Evolutionary conservation across 1,139 yeast species (phyloP).

Genomic region (Hyphopichia pseudoburtonii): DNA sequence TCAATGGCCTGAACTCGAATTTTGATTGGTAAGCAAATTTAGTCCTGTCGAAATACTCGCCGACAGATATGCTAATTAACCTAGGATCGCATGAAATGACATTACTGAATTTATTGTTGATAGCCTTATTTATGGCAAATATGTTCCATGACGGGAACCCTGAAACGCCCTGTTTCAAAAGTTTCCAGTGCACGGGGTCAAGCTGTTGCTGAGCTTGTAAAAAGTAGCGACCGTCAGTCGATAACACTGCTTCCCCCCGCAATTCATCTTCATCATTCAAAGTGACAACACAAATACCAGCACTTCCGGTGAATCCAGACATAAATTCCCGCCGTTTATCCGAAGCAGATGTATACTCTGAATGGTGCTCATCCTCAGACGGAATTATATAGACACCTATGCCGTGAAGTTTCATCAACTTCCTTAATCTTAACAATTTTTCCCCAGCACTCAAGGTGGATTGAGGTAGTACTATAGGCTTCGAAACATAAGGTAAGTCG

Average conservation of each 20-base stretch:
- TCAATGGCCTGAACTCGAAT: constrained; percentile 32
- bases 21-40: constrained; percentile 18
- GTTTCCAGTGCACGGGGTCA: constrained; percentile 33
- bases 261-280: constrained; percentile 29
- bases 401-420: constrained; percentile 58
- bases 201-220: constrained; percentile 46
- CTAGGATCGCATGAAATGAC: constrained; percentile 44
- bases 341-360: constrained; percentile 52
- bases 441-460: constrained; percentile 14
- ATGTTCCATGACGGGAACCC: constrained; percentile 40
- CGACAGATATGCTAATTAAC: constrained; percentile 31
- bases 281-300: constrained; percentile 55
- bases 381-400: constrained; percentile 83
- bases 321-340: constrained; percentile 53
- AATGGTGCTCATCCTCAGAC: constrained; percentile 83
- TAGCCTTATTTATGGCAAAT: constrained; percentile 37
- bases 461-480: constrained; percentile 6
- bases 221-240: constrained; percentile 61
- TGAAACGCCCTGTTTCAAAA: constrained; percentile 39
- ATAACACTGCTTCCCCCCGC: constrained; percentile 45
- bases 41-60: constrained; percentile 32
- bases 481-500: constrained; percentile 24
- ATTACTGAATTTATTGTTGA: constrained; percentile 29
- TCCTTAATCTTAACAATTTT: constrained; percentile 33
- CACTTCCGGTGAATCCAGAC: constrained; percentile 57